A percentile compares a stretch with the other conserved stretches of the same genome.
These are phyloP conservation scores for Chlorella sorokiniana DNA, from an alignment of 139 green algal species.

Conservation along the genomic window DNA sequence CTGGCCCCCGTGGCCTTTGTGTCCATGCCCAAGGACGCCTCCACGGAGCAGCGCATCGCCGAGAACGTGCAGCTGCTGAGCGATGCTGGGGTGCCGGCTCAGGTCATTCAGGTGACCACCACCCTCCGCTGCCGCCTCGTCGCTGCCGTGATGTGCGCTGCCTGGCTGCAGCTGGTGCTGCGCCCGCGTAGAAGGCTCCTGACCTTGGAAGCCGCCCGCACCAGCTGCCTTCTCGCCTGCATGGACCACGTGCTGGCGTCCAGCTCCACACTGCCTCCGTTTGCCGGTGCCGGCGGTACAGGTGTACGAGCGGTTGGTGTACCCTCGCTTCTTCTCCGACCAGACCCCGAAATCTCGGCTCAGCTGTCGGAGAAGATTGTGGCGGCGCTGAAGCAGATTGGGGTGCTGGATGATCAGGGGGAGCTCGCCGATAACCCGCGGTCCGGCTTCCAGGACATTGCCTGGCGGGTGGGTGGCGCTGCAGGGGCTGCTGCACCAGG, in stretches of 20 bases:
- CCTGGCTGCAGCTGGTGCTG: neutral
- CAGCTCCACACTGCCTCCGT: neutral
- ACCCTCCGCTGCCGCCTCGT: neutral
- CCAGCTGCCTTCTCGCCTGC: neutral
- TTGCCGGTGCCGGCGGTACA: neutral
- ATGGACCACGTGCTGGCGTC: neutral
- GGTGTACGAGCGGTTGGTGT: neutral
- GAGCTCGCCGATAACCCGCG: neutral
- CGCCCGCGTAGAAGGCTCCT: too few species aligned
- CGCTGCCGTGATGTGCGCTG: neutral
- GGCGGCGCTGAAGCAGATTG: constrained; percentile 6
- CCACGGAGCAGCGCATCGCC: neutral
- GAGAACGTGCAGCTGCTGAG: neutral
- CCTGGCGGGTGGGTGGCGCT: constrained; percentile 6
- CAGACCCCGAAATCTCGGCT: neutral
- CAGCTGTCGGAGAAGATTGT: neutral
- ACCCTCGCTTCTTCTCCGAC: constrained; percentile 7
- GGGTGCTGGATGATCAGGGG: constrained; percentile 5
- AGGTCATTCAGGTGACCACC: neutral
- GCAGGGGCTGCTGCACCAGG: too few species aligned
- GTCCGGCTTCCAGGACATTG: neutral
- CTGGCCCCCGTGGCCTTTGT: neutral
- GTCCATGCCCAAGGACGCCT: neutral
- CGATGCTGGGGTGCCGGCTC: neutral
- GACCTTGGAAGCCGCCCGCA: too few species aligned